Evolutionary conservation across 495 filamentous ascomycete species (phyloP).

Genomic region (Massariosphaeria phaeospora): DNA sequence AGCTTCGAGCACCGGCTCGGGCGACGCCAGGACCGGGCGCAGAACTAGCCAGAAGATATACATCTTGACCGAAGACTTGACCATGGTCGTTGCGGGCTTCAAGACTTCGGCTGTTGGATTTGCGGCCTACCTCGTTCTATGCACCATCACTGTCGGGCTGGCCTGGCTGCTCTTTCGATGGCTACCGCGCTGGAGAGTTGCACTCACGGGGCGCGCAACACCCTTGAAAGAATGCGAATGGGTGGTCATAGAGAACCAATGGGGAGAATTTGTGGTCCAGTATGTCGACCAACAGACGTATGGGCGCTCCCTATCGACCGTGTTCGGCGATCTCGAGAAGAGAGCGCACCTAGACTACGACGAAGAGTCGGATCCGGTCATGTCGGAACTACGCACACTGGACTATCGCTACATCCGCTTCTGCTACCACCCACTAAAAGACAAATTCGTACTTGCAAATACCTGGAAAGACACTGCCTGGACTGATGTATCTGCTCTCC

Average conservation of each 20-base stretch:
- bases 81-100: conserved; percentile 87
- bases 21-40: conserved; percentile 52
- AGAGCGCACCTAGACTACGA: conserved; percentile 55
- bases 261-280: conserved; percentile 80
- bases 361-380: conserved; percentile 74
- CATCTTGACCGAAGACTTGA: conserved; percentile 88
- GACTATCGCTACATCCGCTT: conserved; percentile 94
- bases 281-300: conserved; percentile 62
- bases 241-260: conserved; percentile 93
- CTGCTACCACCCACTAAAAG: conserved; percentile 79
- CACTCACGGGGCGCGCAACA: conserved; percentile 61
- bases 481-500: conserved; percentile 69
- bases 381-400: conserved; percentile 64
- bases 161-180: conserved; percentile 82
- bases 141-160: conserved; percentile 65
- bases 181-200: conserved; percentile 81
- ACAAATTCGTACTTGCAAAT: conserved; percentile 78
- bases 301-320: conserved; percentile 74
- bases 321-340: conserved; percentile 68
- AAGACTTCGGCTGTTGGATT: conserved; percentile 65
- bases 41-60: conserved; percentile 77
- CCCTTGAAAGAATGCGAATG: conserved; percentile 71
- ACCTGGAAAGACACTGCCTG: conserved; percentile 92
- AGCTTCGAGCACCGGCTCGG: conserved; percentile 51
- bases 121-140: conserved; percentile 62